These are phyloP conservation scores for Apophysomyces trapeziformis DNA, from an alignment of 371 early-diverging fungal species.

Conservation along the genomic window DNA sequence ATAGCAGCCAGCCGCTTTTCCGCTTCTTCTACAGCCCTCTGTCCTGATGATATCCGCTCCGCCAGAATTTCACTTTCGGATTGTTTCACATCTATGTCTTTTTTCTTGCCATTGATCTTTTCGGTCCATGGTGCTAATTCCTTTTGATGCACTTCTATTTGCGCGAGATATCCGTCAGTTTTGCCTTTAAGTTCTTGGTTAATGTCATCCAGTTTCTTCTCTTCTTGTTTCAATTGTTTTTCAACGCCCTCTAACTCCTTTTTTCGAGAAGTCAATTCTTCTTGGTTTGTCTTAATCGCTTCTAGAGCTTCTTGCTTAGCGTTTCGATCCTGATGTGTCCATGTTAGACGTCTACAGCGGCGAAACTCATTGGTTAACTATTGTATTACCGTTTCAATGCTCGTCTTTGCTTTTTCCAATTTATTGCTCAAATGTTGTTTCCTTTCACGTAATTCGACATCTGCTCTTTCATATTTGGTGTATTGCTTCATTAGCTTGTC, in stretches of 20 bases:
- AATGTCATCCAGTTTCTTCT: constrained; percentile 76
- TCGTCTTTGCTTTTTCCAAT: constrained; percentile 69
- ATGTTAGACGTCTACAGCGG: background rate
- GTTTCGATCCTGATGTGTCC: constrained; percentile 50
- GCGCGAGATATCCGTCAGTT: constrained; percentile 70
- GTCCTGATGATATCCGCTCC: constrained; percentile 58
- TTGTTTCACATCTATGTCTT: constrained; percentile 74
- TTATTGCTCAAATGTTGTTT: constrained; percentile 78
- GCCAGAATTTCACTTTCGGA: constrained; percentile 79
- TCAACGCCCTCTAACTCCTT: constrained; percentile 68
- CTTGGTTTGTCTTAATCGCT: constrained; percentile 58
- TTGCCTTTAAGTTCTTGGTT: constrained; percentile 82
- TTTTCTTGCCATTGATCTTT: constrained; percentile 74
- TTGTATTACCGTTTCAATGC: constrained; percentile 58
- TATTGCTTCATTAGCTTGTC: constrained; percentile 63
- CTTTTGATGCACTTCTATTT: constrained; percentile 79
- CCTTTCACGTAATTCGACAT: constrained; percentile 78
- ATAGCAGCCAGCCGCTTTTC: constrained; percentile 55
- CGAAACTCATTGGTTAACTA: background rate
- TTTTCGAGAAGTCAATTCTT: constrained; percentile 55
- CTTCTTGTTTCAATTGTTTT: constrained; percentile 66
- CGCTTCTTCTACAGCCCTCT: constrained; percentile 64
- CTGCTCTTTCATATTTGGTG: constrained; percentile 76
- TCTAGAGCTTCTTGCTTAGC: constrained; percentile 51
- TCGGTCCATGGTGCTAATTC: constrained; percentile 86